Base-by-base conservation (phyloP, 1,284 basidiomycete species). In the Ganoderma sinense region DNA sequence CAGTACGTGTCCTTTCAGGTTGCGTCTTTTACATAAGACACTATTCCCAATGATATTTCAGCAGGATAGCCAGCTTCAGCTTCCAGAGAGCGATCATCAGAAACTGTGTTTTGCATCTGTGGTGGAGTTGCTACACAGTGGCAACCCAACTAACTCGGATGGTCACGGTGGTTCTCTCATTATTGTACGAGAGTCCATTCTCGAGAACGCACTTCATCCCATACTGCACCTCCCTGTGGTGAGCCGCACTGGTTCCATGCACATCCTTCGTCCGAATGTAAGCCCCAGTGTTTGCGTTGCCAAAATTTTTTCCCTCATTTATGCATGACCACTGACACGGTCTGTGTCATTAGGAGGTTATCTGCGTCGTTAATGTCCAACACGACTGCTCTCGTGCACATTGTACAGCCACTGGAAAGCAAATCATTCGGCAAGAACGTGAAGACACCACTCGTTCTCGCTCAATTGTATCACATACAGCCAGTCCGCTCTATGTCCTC, bases 331-430 rank as follows among this genome's bases (percentile, higher is more conserved):
- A 58, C 5, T 33, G 36, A 33, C 36, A 31, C n/a, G n/a, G 18
- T 8, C 14, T 33, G 7, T n/a, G n/a, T 61, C 6, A 43, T 13
- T 10, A 72, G 69, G 61, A 69, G 7, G 40, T 74, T 11, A 18
- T 48, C 0, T 72, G 64, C 48, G 64, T 58, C 0, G 41, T 71
- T 2, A 74, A 74, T 58, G 48, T 74, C 10, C 73, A 74, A 63
- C 73, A 74, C 45, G 68, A 74, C 62, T 74, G 73, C 45, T 3
- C 36, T 4, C 3, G 13, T n/a, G 65, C 31, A 0, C 10, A 20
- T 0, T 74, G 73, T 23, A 10, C 48, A n/a, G n/a, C 33, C 33
- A 33, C 33, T 33, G 33, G 33, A 3, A 33, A 3, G 3, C 4
- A 33, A 7, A 7, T 33, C 33, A 33, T 33, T 7, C 33, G 33